Conservation (phyloP, 306 rosid genomes). For the Medicago arabica region DNA sequence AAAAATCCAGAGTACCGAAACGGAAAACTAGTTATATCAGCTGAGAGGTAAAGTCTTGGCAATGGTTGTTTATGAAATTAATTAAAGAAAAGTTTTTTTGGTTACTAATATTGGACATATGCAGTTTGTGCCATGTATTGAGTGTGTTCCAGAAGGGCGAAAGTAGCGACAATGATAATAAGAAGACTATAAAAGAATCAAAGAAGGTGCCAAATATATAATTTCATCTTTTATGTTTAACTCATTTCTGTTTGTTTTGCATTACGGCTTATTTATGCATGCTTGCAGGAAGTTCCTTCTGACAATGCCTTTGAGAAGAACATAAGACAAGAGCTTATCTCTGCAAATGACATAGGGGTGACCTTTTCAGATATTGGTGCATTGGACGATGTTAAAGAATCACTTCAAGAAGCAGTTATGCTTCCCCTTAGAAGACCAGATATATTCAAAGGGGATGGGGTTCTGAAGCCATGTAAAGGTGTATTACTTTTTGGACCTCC, state of each 20-base stretch:
- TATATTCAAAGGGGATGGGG: constrained; percentile 66
- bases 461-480: constrained; percentile 82
- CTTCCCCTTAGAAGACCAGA: constrained; percentile 89
- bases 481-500: constrained; percentile 89
- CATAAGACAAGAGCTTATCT: constrained; percentile 72
- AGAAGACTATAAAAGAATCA: constrained; percentile 59
- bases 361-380: constrained; percentile 84
- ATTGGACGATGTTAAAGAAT: constrained; percentile 70
- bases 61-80: constrained; percentile 18
- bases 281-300: constrained; percentile 59
- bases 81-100: constrained; percentile 17
- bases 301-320: constrained; percentile 80
- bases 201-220: constrained; percentile 54
- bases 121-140: constrained; percentile 87
- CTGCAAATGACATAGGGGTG: constrained; percentile 76
- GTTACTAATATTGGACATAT: constrained; percentile 44
- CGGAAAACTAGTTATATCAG: constrained; percentile 87
- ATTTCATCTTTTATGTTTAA: background rate
- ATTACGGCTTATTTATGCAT: background rate
- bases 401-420: constrained; percentile 85
- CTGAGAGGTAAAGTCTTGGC: constrained; percentile 59
- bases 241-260: constrained; percentile 16
- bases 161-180: constrained; percentile 49
- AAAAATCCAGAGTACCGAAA: constrained; percentile 81
- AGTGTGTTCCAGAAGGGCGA: constrained; percentile 72